Conservation (phyloP, 2,329 filamentous ascomycete genomes). For the Arthrobotrys entomopaga region DNA sequence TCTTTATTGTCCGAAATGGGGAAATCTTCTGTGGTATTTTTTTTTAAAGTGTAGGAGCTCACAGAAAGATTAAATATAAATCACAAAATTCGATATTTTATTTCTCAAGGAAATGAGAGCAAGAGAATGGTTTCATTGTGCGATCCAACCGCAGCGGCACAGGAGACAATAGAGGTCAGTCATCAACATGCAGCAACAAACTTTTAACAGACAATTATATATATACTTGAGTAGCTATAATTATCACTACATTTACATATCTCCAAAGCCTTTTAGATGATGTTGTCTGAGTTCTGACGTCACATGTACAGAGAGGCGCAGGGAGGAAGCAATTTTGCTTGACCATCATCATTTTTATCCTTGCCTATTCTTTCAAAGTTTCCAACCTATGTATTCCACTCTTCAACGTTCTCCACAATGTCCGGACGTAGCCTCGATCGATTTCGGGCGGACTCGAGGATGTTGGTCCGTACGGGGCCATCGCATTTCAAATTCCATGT, state of each 20-base stretch:
- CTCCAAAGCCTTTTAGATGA: background rate
- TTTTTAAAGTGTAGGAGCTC: conserved; percentile 1
- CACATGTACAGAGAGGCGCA: conserved; percentile 3
- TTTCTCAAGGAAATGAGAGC: background rate
- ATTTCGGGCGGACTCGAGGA: too few relatives aligned
- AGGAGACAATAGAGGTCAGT: background rate
- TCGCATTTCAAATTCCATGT: conserved; percentile 24
- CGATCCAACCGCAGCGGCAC: background rate
- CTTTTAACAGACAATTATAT: too few relatives aligned
- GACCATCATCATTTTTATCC: background rate
- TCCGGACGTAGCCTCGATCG: too few relatives aligned
- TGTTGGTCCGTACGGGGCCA: background rate
- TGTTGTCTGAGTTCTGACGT: conserved; percentile 3
- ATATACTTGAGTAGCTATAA: conserved; percentile 9
- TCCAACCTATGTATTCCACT: conserved; percentile 21
- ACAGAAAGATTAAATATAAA: background rate
- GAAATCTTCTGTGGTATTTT: too few relatives aligned
- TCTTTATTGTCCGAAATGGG: too few relatives aligned
- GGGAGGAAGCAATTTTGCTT: background rate
- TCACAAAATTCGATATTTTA: background rate
- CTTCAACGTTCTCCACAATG: conserved; percentile 24
- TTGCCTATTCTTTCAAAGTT: background rate
- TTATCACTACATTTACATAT: too few relatives aligned
- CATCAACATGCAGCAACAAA: background rate
- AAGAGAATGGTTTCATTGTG: background rate